These are phyloP conservation scores for Pyricularia sp. DNA, from an alignment of 2,329 filamentous ascomycete genomes.

Conservation along the genomic window DNA sequence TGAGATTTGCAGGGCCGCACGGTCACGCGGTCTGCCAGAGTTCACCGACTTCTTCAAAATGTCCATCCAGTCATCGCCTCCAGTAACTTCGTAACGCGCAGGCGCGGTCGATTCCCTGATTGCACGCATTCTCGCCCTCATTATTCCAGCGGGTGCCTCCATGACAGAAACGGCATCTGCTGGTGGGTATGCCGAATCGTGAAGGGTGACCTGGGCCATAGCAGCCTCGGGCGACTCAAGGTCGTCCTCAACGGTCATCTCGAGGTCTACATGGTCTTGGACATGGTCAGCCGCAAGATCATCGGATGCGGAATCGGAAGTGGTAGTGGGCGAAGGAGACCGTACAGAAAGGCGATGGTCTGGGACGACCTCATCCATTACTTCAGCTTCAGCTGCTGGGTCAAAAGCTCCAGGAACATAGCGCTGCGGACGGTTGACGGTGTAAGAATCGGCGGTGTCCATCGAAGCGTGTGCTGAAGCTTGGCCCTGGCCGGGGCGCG, in stretches of 20 bases:
- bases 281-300: constrained; percentile 5
- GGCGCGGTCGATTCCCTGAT: constrained; percentile 51
- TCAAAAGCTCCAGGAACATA: constrained; percentile 76
- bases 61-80: constrained; percentile 83
- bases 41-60: constrained; percentile 92
- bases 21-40: constrained; percentile 79
- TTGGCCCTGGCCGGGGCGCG: neutral
- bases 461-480: constrained; percentile 13
- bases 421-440: constrained; percentile 38
- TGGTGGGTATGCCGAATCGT: constrained; percentile 45
- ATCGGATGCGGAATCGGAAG: constrained; percentile 3
- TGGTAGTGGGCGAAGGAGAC: constrained; percentile 4
- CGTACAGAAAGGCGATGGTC: constrained; percentile 36
- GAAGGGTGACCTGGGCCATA: constrained; percentile 16
- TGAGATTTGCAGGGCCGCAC: constrained; percentile 55
- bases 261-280: constrained; percentile 6
- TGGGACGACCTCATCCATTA: constrained; percentile 50
- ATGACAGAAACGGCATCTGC: constrained; percentile 28
- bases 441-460: constrained; percentile 47
- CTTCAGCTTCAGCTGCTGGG: constrained; percentile 40
- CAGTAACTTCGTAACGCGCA: constrained; percentile 48
- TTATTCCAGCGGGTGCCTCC: constrained; percentile 50
- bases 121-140: constrained; percentile 55
- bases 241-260: constrained; percentile 45
- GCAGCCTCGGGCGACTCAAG: constrained; percentile 18